Base-by-base conservation (phyloP, 2,329 filamentous ascomycete species). In the Rachicladosporium sp. region DNA sequence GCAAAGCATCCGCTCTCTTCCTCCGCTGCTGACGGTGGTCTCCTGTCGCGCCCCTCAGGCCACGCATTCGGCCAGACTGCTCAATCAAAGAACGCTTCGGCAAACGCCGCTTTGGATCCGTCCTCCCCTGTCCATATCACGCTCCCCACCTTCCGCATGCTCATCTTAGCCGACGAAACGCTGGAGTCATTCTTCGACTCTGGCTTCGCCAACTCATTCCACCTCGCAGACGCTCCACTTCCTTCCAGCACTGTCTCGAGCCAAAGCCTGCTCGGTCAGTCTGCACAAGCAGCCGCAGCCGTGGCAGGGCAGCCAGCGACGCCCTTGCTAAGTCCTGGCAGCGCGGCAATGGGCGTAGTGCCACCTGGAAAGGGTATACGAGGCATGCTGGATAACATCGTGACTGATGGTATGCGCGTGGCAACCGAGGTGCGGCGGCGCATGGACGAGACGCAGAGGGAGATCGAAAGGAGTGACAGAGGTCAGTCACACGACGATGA, bases 101-200 rank as follows among this genome's bases (percentile, higher is more conserved):
- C 87, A 35, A 98, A 98, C 57, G 78, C 80, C 6, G 91, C 91
- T 1, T 73, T 98, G 3, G 88, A 98, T 57, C 91, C 91, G 2
- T 80, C 86, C 21, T 89, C 93, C 47, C 91, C 91, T 6, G 73
- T 98, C 1, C 83, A 95, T 58, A 95, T 98, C 55, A 96, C 91
- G 1, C 73, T 98, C 1, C 91, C 91, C 1, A 98, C 91, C 1
- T 98, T 98, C 72, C 82, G 91, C 48, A 98, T 98, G 91, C 87
- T 98, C 3, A 84, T 98, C 8, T 76, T 98, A 6, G 91, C 91
- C 33, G 91, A 98, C 55, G 91, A 98, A 60, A 73, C 93, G 1
- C 75, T 98, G 4, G 89, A 98, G 55, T 84, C 93, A 50, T 98
- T 98, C 64, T 98, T 98, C 59, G 91, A 98, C 64, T 84, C 85